Evolutionary conservation across 2,329 filamentous ascomycete species (phyloP).

Genomic region (Ascochyta lentis): DNA sequence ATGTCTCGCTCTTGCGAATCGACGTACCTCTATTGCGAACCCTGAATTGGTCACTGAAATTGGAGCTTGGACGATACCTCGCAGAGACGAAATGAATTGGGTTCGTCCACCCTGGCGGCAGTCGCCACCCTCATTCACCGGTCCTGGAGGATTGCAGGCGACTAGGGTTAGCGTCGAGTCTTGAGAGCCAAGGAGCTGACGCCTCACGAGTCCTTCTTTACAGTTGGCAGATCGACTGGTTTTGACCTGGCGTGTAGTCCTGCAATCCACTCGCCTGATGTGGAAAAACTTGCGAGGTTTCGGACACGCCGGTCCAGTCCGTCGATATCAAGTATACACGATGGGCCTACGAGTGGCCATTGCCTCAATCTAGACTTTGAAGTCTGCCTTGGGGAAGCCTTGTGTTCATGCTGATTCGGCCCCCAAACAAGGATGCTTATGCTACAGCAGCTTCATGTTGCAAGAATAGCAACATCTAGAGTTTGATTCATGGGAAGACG

Average conservation of each 20-base stretch:
- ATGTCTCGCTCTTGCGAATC: background rate
- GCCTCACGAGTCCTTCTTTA: background rate
- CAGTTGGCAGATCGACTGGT: background rate
- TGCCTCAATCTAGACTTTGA: background rate
- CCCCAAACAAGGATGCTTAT: constrained; percentile 1
- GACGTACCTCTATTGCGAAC: background rate
- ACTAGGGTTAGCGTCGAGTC: constrained; percentile 2
- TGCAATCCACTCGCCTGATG: background rate
- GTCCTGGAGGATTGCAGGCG: background rate
- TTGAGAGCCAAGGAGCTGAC: background rate
- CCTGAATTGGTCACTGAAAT: background rate
- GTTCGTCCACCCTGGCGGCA: background rate
- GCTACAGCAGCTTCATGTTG: constrained; percentile 1
- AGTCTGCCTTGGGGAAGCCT: background rate
- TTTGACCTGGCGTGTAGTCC: background rate
- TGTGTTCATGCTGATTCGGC: constrained; percentile 1
- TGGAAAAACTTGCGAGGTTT: constrained; percentile 1
- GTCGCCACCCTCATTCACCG: background rate
- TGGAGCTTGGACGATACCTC: background rate
- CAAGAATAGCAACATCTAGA: background rate
- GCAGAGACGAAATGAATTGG: background rate
- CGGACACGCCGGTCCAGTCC: background rate
- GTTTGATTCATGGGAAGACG: background rate
- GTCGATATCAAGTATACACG: background rate
- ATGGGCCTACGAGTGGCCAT: background rate